Conservation (phyloP, 306 rosid genomes). For the Lathyrus oleraceus region DNA sequence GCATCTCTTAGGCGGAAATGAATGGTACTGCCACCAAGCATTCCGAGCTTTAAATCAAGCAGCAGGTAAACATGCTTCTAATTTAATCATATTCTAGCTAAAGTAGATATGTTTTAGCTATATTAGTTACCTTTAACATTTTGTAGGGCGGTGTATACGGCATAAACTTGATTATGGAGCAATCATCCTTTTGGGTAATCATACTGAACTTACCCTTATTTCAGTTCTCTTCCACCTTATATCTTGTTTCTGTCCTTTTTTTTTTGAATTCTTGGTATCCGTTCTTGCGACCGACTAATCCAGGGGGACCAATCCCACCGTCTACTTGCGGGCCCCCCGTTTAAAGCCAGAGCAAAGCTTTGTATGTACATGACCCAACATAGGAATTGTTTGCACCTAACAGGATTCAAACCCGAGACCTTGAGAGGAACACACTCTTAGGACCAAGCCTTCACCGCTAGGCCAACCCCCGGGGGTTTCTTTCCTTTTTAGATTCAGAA, state of each 20-base stretch:
- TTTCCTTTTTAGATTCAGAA: conserved; percentile 4
- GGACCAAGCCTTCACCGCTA: too few species aligned
- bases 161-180: conserved; percentile 94
- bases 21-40: conserved; percentile 97
- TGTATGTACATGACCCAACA: too few species aligned
- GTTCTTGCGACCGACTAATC: too few species aligned
- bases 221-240: conserved; percentile 7
- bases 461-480: not conserved
- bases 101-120: not conserved
- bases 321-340: too few species aligned
- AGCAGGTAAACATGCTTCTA: conserved; percentile 59
- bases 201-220: conserved; percentile 34
- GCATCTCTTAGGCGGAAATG: conserved; percentile 73
- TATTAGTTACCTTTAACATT: conserved; percentile 31
- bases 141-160: conserved; percentile 88
- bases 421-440: too few species aligned
- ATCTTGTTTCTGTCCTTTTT: conserved; percentile 12
- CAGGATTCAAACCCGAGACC: too few species aligned
- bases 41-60: conserved; percentile 98
- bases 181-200: conserved; percentile 76
- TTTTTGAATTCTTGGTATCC: too few species aligned
- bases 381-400: too few species aligned
- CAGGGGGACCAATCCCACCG: too few species aligned
- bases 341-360: too few species aligned
- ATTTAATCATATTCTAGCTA: conserved; percentile 1